Evolutionary conservation across 805 yeast genomes (phyloP).

Genomic region (Komagataella pseudopastoris): DNA sequence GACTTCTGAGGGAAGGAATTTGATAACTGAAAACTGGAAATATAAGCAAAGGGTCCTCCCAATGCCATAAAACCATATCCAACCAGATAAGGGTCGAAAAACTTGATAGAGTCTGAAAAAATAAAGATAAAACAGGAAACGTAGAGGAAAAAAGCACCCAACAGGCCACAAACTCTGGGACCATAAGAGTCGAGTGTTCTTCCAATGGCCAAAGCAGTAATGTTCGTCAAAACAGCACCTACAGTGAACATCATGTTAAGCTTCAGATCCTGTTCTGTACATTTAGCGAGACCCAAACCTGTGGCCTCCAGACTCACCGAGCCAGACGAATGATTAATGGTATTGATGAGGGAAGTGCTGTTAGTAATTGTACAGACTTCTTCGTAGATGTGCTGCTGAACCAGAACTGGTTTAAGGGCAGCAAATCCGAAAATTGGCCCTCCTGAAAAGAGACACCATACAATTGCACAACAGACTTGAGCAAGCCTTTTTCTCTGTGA

Average conservation of each 20-base stretch:
- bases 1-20: conserved; percentile 41
- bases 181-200: conserved; percentile 34
- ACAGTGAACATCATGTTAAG: conserved; percentile 46
- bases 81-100: conserved; percentile 34
- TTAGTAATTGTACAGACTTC: conserved; percentile 36
- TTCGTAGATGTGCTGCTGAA: conserved; percentile 64
- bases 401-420: conserved; percentile 75
- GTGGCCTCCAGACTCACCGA: conserved; percentile 2
- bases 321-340: conserved; percentile 1
- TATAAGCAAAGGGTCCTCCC: conserved; percentile 45
- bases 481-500: conserved; percentile 18
- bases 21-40: conserved; percentile 42
- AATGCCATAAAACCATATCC: conserved; percentile 41
- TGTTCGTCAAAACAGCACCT: conserved; percentile 42
- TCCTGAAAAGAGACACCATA: conserved; percentile 85
- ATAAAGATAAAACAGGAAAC: conserved; percentile 33
- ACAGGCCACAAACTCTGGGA: conserved; percentile 37
- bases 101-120: conserved; percentile 16
- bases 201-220: conserved; percentile 38
- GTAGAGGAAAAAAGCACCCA: conserved; percentile 33
- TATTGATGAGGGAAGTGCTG: conserved; percentile 1
- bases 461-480: conserved; percentile 62
- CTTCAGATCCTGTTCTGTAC: conserved; percentile 39
- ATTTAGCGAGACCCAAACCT: conserved; percentile 23
- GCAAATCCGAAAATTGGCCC: conserved; percentile 96